Base-by-base conservation (phyloP, 2,329 filamentous ascomycete genomes). In the Monilinia laxa region DNA sequence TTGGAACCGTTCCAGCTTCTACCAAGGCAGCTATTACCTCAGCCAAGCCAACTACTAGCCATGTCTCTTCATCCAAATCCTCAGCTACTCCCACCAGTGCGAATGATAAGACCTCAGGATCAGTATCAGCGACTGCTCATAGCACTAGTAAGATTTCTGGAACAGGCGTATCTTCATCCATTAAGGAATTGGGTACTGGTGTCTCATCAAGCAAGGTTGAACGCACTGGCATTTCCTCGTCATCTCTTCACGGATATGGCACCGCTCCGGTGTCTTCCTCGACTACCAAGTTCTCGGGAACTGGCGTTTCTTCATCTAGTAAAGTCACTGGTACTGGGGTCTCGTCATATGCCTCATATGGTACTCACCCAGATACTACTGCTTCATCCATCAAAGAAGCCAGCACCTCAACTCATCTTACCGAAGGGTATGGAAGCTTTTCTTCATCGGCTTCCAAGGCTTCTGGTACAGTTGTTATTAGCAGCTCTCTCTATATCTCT, bases 1-100 rank as follows among this genome's bases (percentile, higher is more conserved):
- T 65, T n/a, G 63, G 63, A 18, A 59, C 63, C 7, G 47, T 65
- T 25, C 64, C 64, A 53, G 47, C 23, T 6, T 60, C 64, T 20
- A 59, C 45, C 5, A 65, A 65, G 23, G 31, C 25, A 20, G 12
- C 42, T 3, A 65, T 12, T 6, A 58, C 63, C 23, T 51, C 45
- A 6, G n/a, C 16, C n/a, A 57, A 58, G 6, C 28, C n/a, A n/a
- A 54, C 35, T 55, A 31, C 53, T n/a, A 62, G 45, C 11, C n/a
- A 49, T 10, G 16, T 1, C 6, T 20, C 60, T 42, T 55, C 62
- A 49, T 58, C 53, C 31, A 51, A 58, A 11, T 28, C n/a, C 25
- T 65, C 49, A 18, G 10, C 58, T 1, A 35, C 31, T 4, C 20
- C 20, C 49, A 20, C 9, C 4, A 60, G 58, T 60, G 20, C 28